These are phyloP conservation scores for Coniochaeta hoffmannii DNA, from an alignment of 2,329 filamentous ascomycete genomes.

Conservation along the genomic window DNA sequence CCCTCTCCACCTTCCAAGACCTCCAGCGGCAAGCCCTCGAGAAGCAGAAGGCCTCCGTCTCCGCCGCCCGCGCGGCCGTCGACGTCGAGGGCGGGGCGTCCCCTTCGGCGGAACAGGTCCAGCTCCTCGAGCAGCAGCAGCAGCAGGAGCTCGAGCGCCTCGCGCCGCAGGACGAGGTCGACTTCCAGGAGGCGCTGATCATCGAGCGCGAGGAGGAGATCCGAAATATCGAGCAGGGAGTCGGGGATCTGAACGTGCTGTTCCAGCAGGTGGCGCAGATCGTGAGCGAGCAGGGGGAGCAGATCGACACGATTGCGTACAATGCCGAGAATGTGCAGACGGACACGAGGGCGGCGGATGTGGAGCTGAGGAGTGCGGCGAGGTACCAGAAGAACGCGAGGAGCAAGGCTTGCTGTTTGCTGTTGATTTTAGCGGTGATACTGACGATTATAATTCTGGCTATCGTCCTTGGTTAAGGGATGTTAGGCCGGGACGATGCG, in stretches of 20 bases:
- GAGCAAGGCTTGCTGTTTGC: conserved; percentile 86
- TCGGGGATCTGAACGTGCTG: conserved; percentile 90
- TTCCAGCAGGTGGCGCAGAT: conserved; percentile 98
- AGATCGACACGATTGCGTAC: conserved; percentile 77
- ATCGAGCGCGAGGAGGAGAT: conserved; percentile 96
- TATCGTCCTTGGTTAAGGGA: conserved; percentile 61
- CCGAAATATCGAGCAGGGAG: conserved; percentile 92
- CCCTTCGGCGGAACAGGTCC: conserved; percentile 18
- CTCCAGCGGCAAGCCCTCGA: conserved; percentile 88
- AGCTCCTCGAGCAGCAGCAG: conserved; percentile 39
- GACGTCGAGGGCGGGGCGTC: conserved; percentile 43
- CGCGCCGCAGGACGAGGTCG: conserved; percentile 87
- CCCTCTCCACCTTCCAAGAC: conserved; percentile 82
- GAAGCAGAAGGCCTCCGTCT: conserved; percentile 82
- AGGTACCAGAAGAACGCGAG: conserved; percentile 93
- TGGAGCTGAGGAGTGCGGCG: conserved; percentile 77
- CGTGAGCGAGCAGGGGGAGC: conserved; percentile 85
- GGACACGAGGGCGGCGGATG: conserved; percentile 77
- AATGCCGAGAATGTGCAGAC: conserved; percentile 80
- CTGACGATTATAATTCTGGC: conserved; percentile 85
- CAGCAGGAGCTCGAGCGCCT: conserved; percentile 72
- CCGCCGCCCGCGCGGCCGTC: conserved; percentile 72
- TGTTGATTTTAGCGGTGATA: conserved; percentile 83
- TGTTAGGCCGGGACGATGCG: neutral
- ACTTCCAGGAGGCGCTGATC: conserved; percentile 94